Evolutionary conservation across 257 asterid species (phyloP).

Genomic region (Salvia splendens): DNA sequence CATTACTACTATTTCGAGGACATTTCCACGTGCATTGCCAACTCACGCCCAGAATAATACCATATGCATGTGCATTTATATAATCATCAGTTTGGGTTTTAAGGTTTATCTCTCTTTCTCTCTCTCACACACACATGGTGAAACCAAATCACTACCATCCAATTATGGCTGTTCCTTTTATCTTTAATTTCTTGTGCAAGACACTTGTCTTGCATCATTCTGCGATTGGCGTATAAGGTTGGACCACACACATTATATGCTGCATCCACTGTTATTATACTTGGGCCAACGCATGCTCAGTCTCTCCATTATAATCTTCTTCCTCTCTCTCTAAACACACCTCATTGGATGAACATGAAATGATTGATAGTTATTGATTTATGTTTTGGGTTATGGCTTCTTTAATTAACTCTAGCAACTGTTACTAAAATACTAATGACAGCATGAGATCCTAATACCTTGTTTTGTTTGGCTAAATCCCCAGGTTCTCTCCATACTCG

Average conservation of each 20-base stretch:
- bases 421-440: neutral
- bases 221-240: conserved; percentile 16
- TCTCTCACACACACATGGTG: conserved; percentile 27
- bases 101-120: conserved; percentile 24
- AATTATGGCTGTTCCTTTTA: conserved; percentile 9
- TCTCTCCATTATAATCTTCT: conserved; percentile 9
- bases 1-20: neutral
- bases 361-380: neutral
- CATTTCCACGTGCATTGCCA: conserved; percentile 66
- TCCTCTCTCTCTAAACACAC: neutral
- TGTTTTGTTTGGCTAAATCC: conserved; percentile 18
- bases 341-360: neutral
- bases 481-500: conserved; percentile 89
- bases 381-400: neutral
- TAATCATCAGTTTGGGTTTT: conserved; percentile 5
- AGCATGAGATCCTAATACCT: conserved; percentile 25
- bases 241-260: conserved; percentile 21
- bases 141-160: conserved; percentile 26
- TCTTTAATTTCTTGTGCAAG: conserved; percentile 26
- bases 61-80: conserved; percentile 16
- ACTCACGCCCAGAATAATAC: conserved; percentile 34
- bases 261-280: conserved; percentile 2
- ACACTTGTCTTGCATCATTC: conserved; percentile 34
- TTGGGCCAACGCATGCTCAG: conserved; percentile 6
- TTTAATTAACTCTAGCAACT: neutral